Evolutionary conservation across 805 yeast species (phyloP), one percentile per base, ranked within the genome.

Genomic region (Hanseniaspora taiwanica): DNA sequence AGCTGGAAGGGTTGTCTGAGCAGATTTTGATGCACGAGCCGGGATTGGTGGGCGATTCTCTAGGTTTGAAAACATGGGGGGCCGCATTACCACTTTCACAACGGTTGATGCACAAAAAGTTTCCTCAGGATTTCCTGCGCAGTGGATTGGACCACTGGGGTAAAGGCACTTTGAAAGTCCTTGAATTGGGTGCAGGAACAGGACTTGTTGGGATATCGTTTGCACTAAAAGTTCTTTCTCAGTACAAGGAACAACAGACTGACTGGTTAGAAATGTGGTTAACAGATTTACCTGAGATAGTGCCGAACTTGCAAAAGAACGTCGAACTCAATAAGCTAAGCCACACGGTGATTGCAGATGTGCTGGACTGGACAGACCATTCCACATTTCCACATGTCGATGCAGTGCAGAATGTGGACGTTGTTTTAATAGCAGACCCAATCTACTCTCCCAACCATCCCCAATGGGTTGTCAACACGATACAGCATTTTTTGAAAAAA

Each of bases 61-160:
- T 91, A 18, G 98, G 98, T 0, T 66, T 85, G 55, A 85, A 89
- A 46, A 89, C 98, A 0, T 89, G 98, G 98, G 98, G 97, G 0
- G 81, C 96, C 0, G 76, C 96, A 0, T 60, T 81, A 20, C 68
- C 84, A 5, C 60, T 91, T 19, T 70, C 91, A 3, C 62, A 62
- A 21, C 58, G 81, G 20, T 54, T 84, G 3, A 55, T 68, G 5
- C 48, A 55, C 21, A 51, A 53, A 8, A 49, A 39, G 24, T 36
- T 34, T 14, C 9, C 29, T 25, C 9, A 21, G 21, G 17, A 29
- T 21, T 2, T 2, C 35, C 42, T 5, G 54, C 54, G 21, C 45
- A 59, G 29, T 25, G 10, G 29, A 25, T n/a, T n/a, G n/a, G n/a
- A n/a, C n/a, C n/a, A n/a, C n/a, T n/a, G n/a, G n/a, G n/a, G n/a